Conservation (phyloP, 1,139 yeast species). For the Wickerhamiella pararugosa region DNA sequence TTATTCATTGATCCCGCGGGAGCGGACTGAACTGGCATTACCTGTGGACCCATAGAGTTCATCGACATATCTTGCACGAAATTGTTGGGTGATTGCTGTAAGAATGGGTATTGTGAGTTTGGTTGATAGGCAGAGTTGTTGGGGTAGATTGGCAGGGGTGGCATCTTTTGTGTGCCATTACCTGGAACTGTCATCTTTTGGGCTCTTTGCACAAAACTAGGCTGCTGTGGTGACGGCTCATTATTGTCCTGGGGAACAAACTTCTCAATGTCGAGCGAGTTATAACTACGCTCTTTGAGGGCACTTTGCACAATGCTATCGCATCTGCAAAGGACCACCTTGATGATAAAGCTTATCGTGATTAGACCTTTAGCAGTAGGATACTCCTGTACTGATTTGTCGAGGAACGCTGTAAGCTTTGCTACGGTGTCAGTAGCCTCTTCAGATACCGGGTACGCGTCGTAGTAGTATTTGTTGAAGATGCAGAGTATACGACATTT, state of each 20-base stretch:
- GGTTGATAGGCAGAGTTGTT: no score
- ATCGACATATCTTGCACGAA: no score
- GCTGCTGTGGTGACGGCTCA: no score
- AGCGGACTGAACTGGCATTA: no score
- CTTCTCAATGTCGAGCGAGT: slow-evolving; percentile 2
- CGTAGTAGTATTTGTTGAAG: slow-evolving; percentile 13
- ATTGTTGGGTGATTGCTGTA: no score
- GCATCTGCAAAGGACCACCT: slow-evolving; percentile 15
- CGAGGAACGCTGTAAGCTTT: slow-evolving; percentile 9
- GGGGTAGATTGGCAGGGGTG: no score
- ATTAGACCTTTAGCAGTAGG: slow-evolving; percentile 14
- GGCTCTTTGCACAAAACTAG: no score
- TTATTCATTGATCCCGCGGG: no score
- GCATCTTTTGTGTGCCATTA: no score
- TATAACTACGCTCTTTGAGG: slow-evolving; percentile 5
- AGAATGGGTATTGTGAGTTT: no score
- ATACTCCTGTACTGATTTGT: slow-evolving; percentile 9
- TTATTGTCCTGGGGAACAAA: background rate
- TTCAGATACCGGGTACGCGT: slow-evolving; percentile 13
- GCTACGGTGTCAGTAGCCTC: slow-evolving; percentile 10
- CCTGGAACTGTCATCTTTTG: no score
- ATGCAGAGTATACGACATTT: slow-evolving; percentile 16
- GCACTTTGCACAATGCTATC: slow-evolving; percentile 15
- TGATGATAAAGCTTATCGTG: slow-evolving; percentile 14
- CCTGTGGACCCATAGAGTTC: no score